A percentile compares a stretch with the other conserved stretches of the same genome.
phyloP scores from a whole-genome alignment of 208 protist species.

The Polymyxa betae region DNA sequence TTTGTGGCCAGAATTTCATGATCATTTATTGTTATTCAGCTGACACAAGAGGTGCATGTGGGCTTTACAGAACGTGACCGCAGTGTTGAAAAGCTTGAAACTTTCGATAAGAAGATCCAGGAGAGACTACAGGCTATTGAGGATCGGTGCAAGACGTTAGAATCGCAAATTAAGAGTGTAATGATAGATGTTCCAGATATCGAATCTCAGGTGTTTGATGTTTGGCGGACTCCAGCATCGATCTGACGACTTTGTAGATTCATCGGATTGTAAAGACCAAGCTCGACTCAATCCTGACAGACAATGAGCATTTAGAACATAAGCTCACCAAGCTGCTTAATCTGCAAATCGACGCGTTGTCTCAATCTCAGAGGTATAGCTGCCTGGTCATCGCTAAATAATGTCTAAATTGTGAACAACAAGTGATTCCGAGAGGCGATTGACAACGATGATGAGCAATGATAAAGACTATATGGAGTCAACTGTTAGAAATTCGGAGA shows the following conservation, averaged over 20 bases:
- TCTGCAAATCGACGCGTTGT: not conserved
- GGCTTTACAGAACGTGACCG: not conserved
- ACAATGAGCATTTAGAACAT: not conserved
- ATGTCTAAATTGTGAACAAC: not conserved
- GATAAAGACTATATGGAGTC: not conserved
- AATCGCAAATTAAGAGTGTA: slow-evolving; percentile 17
- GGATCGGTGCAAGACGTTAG: slow-evolving; percentile 15
- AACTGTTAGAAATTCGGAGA: not conserved
- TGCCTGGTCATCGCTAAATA: not conserved
- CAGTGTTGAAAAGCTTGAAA: not conserved
- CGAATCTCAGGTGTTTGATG: not conserved
- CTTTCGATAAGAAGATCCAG: not conserved
- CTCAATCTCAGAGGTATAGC: not conserved
- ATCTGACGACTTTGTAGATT: slow-evolving; percentile 6
- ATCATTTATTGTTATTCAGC: not conserved
- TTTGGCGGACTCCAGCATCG: not conserved
- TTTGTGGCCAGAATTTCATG: not conserved
- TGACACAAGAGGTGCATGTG: slow-evolving; percentile 17
- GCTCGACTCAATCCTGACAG: not conserved
- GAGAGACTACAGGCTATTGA: not conserved
- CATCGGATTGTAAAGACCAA: slow-evolving; percentile 34
- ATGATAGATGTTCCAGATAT: slow-evolving; percentile 21
- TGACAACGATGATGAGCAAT: not conserved
- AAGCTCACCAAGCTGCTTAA: not conserved
- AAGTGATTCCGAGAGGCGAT: not conserved